Evolutionary conservation across 495 filamentous ascomycete genomes (phyloP), one percentile per base, ranked within the genome.

Genomic region (Penicillium diatomitis): DNA sequence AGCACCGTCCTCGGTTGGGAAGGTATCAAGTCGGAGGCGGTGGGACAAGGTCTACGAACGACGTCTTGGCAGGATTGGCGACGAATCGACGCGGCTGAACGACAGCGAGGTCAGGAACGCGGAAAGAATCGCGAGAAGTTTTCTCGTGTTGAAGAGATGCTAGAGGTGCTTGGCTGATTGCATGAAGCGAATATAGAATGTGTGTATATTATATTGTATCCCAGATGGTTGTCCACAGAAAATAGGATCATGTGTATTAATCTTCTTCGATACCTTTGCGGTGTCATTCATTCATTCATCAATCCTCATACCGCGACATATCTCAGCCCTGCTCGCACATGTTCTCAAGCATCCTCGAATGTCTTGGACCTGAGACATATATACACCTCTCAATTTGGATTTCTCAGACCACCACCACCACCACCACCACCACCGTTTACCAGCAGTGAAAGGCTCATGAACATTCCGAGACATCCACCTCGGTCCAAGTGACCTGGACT

Each of bases 71-170:
- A 73, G 32, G 87, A 92, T 53, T 97, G 94, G 92, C 70, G 78
- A 66, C 83, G 66, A 56, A 95, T 98, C 51, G 91, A 98, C 66
- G 68, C 66, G 33, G 83, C 74, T 4, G 94, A 98, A 67, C 84
- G 70, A 51, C 71, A 78, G 48, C 73, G 75, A 29, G 92, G 91
- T 5, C 60, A 71, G 49, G 56, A 56, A 46, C 68, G 66, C 45
- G 91, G 89, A 8, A 97, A 95, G 67, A 72, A 76, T 53, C 82
- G 92, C 50, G 87, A 91, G 56, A 98, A 98, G 68, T 86, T 96
- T 60, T 78, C 72, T 9, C 79, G 72, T 51, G 78, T 84, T 33
- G 68, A 72, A 47, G 87, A 95, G 41, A 98, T 98, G 92, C 60
- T 97, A 35, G 66, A 73, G 20, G 80, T 87, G 7, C 34, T 72